Base-by-base conservation (phyloP, 106 monocot species). In the Hemerocallis citrina region DNA sequence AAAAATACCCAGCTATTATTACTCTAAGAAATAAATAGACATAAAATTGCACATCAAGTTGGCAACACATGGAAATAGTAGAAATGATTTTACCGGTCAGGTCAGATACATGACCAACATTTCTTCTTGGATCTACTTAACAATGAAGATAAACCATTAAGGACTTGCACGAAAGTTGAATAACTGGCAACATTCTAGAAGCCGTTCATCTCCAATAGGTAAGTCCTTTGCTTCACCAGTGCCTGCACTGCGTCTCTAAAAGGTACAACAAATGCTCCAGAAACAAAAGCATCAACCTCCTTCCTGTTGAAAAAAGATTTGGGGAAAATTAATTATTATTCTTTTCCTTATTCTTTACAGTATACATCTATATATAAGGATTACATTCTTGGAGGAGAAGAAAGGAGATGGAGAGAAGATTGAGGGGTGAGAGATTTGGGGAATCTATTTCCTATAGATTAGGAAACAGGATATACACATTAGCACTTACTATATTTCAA, bases 161-260 rank as follows among this genome's bases (percentile, higher is more conserved):
- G 6, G 45, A 15, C 31, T 34, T 29, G 37, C 5, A 38, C 7
- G 7, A 11, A 38, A 6, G 11, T 11, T 47, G 47, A 9, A 5
- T 47, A 47, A 9, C 11, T 19, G 2, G 24, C 45, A n/a, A n/a
- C n/a, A n/a, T n/a, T n/a, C 79, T 88, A 90, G 63, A 90, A 90
- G 20, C 90, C 82, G 68, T 90, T 90, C 90, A 85, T 90, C 61
- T 90, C 90, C 61, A 90, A 56, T 17, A 90, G 82, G 22, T 90
- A 90, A 34, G 85, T 81, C 6, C 85, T 69, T 34, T 79, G 61
- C 47, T 85, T 81, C 63, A 77, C 43, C 67, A 90, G 60, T 29
- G 85, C 42, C 57, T 79, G 85, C 31, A 77, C 85, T 0, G 85
- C 82, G 7, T 54, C 63, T 51, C 52, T 82, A 45, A 74, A 77